Conservation (phyloP, 1,139 yeast genomes). For the Suhomyces terraborum region DNA sequence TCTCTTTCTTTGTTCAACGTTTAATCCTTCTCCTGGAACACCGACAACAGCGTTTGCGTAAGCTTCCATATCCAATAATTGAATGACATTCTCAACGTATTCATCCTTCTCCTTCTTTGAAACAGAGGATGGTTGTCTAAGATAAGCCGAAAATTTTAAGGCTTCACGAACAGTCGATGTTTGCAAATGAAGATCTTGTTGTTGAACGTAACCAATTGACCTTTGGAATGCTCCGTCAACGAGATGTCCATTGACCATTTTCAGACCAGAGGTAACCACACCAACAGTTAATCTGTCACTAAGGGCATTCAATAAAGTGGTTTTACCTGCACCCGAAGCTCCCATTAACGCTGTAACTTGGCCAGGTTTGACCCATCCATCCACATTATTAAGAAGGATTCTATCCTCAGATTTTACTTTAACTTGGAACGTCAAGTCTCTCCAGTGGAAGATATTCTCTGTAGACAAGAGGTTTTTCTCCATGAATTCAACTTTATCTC, state of each 20-base stretch:
- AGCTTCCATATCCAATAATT: slow-evolving; percentile 37
- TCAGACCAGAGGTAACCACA: slow-evolving; percentile 33
- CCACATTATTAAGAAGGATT: slow-evolving; percentile 49
- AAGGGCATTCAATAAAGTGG: slow-evolving; percentile 35
- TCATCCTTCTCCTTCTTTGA: slow-evolving; percentile 34
- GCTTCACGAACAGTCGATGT: slow-evolving; percentile 44
- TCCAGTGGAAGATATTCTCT: slow-evolving; percentile 44
- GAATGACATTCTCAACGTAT: slow-evolving; percentile 39
- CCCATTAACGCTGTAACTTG: slow-evolving; percentile 38
- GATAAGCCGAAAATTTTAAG: slow-evolving; percentile 36
- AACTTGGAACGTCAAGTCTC: slow-evolving; percentile 71
- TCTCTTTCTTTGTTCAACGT: slow-evolving; percentile 41
- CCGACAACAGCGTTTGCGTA: slow-evolving; percentile 44
- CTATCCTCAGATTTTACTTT: slow-evolving; percentile 63
- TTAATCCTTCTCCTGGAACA: slow-evolving; percentile 43
- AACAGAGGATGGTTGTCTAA: slow-evolving; percentile 36
- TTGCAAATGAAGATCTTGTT: slow-evolving; percentile 41
- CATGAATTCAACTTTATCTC: slow-evolving; percentile 18
- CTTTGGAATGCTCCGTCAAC: slow-evolving; percentile 41
- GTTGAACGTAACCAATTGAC: slow-evolving; percentile 46
- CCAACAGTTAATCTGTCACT: slow-evolving; percentile 39
- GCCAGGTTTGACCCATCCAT: slow-evolving; percentile 58
- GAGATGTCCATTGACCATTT: slow-evolving; percentile 39
- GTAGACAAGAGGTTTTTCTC: slow-evolving; percentile 13
- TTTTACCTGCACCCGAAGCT: slow-evolving; percentile 39